Evolutionary conservation across 768 basidiomycete species (phyloP).

Genomic region (Lactarius indigo): DNA sequence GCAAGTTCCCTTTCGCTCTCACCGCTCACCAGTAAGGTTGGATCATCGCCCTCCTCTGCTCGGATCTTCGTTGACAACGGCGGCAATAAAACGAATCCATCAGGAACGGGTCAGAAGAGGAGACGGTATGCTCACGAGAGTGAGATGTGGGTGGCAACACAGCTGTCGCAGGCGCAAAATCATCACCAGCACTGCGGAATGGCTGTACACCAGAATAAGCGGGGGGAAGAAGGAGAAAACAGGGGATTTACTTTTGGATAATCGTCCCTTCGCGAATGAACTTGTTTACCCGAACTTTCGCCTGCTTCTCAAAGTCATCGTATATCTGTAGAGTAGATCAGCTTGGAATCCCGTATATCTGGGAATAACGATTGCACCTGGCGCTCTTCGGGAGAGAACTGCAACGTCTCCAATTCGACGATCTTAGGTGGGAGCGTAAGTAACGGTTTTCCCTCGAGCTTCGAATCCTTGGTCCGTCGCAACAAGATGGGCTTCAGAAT

Average conservation of each 20-base stretch:
- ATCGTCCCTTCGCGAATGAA: slow-evolving; percentile 64
- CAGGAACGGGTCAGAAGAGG: background rate
- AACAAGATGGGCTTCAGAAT: slow-evolving; percentile 64
- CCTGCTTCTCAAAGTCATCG: slow-evolving; percentile 51
- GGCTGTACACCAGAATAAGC: slow-evolving; percentile 33
- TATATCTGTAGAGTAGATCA: slow-evolving; percentile 42
- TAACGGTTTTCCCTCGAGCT: slow-evolving; percentile 64
- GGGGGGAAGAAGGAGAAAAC: background rate
- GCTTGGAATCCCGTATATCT: too few species aligned
- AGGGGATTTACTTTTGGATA: slow-evolving; percentile 52
- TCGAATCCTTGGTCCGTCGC: slow-evolving; percentile 69
- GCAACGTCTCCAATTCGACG: slow-evolving; percentile 54
- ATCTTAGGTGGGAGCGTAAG: slow-evolving; percentile 59
- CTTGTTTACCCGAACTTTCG: slow-evolving; percentile 52
- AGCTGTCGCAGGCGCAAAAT: slow-evolving; percentile 73
- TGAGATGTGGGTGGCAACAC: slow-evolving; percentile 69
- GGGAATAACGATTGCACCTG: slow-evolving; percentile 38
- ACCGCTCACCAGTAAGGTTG: slow-evolving; percentile 44
- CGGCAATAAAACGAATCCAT: background rate
- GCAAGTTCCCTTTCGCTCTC: slow-evolving; percentile 54
- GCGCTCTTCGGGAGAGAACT: slow-evolving; percentile 65
- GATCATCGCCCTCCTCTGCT: slow-evolving; percentile 48
- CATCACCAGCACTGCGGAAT: slow-evolving; percentile 53
- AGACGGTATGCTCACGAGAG: slow-evolving; percentile 44
- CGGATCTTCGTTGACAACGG: slow-evolving; percentile 33